These are phyloP conservation scores for Saposhnikovia divaricata DNA, from an alignment of 129 eudicot genomes.

Conservation along the genomic window DNA sequence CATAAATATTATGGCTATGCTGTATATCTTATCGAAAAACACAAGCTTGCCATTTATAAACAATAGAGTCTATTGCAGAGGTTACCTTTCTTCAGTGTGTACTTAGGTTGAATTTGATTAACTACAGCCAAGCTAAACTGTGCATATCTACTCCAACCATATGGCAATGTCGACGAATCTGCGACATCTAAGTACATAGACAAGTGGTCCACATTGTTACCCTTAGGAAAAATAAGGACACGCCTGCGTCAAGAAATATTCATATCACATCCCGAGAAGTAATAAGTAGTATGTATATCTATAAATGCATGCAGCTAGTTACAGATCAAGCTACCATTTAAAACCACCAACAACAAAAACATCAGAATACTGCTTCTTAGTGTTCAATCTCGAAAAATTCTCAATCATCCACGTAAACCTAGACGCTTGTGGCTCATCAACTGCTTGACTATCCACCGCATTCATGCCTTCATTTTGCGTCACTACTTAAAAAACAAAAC, in stretches of 20 bases:
- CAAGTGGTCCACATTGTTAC: conserved; percentile 86
- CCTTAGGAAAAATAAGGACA: conserved; percentile 86
- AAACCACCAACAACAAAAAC: conserved; percentile 67
- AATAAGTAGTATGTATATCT: background rate
- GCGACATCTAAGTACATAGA: conserved; percentile 96
- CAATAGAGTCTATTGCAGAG: background rate
- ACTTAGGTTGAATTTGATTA: conserved; percentile 66
- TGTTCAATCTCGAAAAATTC: conserved; percentile 56
- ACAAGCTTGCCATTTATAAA: background rate
- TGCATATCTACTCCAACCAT: conserved; percentile 98
- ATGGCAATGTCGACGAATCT: conserved; percentile 74
- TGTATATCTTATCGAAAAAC: background rate
- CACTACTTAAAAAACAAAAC: conserved; percentile 21
- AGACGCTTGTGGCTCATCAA: conserved; percentile 74
- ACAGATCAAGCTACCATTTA: conserved; percentile 55
- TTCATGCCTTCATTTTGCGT: conserved; percentile 57
- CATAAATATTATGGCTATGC: background rate
- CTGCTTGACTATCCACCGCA: conserved; percentile 64
- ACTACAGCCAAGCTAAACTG: conserved; percentile 90
- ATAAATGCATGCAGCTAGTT: background rate
- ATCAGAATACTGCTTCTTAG: conserved; percentile 83
- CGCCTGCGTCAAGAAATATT: conserved; percentile 49
- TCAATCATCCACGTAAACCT: conserved; percentile 84
- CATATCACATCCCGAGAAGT: conserved; percentile 4
- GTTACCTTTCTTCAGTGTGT: conserved; percentile 69